Conservation (phyloP, 352 stramenopile species). For the Globisporangium mamillatum region DNA sequence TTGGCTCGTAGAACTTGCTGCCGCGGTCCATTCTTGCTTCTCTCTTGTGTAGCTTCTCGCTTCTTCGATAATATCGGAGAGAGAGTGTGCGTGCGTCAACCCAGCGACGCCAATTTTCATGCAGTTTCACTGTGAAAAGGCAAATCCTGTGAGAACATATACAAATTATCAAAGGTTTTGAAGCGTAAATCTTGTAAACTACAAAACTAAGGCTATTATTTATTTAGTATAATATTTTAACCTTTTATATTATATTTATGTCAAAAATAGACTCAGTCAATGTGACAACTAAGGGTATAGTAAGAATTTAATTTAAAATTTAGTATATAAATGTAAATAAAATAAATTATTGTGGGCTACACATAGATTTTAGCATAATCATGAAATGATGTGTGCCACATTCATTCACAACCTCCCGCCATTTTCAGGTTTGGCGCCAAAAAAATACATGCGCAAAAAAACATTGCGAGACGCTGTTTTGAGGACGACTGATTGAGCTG, state of each 20-base stretch:
- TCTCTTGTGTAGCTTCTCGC: constrained; percentile 2
- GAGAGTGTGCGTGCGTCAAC: background rate
- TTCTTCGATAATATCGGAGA: background rate
- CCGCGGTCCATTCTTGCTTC: constrained; percentile 48
- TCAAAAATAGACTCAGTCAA: too few species aligned
- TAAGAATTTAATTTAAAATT: background rate
- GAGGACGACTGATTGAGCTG: background rate
- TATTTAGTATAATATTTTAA: too few species aligned
- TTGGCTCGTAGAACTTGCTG: constrained; percentile 83
- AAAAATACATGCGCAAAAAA: background rate
- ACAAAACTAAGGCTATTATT: too few species aligned
- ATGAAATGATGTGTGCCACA: background rate
- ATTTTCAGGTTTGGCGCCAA: constrained; percentile 7
- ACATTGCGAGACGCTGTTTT: background rate
- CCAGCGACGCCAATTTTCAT: background rate
- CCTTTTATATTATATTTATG: too few species aligned
- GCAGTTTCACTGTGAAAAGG: too few species aligned
- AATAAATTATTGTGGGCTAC: background rate
- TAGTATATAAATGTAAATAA: background rate
- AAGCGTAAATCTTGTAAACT: too few species aligned
- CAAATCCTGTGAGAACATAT: too few species aligned
- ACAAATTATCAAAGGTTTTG: too few species aligned
- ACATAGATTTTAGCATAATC: too few species aligned
- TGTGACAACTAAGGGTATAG: background rate
- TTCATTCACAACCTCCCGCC: background rate